Percentiles rank a stretch among this genome's conserved stretches.
Conservation (phyloP, 495 filamentous ascomycete genomes). For the Xylaria telfairii region DNA sequence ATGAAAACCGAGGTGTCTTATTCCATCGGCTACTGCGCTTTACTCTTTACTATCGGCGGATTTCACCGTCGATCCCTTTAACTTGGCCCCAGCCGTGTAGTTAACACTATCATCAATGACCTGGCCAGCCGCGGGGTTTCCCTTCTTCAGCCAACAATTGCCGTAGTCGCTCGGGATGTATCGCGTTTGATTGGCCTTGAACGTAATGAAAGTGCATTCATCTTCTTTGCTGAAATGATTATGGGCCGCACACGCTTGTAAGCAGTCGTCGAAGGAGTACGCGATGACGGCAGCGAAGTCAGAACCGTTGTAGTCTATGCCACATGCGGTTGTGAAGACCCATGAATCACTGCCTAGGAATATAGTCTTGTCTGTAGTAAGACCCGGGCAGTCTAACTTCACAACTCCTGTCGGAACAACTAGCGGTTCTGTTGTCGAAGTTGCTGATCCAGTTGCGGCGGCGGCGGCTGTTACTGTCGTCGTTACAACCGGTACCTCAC, state of each 20-base stretch:
- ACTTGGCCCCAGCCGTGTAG: neutral
- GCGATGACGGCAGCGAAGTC: constrained; percentile 30
- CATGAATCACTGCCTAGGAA: constrained; percentile 8
- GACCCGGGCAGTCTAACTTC: constrained; percentile 28
- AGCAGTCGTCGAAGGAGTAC: constrained; percentile 33
- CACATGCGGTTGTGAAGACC: constrained; percentile 27
- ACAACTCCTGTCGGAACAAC: constrained; percentile 22
- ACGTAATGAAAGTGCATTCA: constrained; percentile 27
- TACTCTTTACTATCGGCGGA: neutral
- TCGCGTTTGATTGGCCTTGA: constrained; percentile 15
- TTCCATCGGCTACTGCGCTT: neutral
- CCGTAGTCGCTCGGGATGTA: constrained; percentile 17
- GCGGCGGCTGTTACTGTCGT: constrained; percentile 7
- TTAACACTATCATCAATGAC: neutral
- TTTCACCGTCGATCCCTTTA: neutral
- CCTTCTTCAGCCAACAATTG: constrained; percentile 16
- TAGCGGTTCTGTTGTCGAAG: constrained; percentile 4
- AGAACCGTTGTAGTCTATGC: constrained; percentile 20
- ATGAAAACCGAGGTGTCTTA: neutral
- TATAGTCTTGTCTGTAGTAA: constrained; percentile 10
- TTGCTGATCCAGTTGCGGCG: constrained; percentile 7
- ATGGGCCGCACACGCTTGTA: constrained; percentile 31
- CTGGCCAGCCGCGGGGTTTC: neutral
- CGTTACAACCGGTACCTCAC: neutral
- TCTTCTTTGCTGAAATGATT: constrained; percentile 22